phyloP scores from a whole-genome alignment of 805 yeast species.

The Candida sithepensis region DNA sequence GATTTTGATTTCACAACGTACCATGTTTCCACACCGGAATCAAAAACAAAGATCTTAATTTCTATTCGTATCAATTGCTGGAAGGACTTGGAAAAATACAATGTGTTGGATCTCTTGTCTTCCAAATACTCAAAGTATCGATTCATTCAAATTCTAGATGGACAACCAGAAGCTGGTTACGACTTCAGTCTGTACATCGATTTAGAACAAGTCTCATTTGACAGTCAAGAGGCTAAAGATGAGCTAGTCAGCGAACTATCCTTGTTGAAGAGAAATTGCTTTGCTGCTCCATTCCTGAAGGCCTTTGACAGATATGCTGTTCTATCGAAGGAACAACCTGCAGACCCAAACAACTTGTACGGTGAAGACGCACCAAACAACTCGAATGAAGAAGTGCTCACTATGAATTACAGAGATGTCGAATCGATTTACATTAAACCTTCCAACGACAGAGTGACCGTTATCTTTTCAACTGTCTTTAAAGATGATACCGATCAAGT shows the following conservation, averaged over 20 bases:
- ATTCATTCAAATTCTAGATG: conserved; percentile 30
- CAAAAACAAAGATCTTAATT: conserved; percentile 59
- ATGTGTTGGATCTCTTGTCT: conserved; percentile 52
- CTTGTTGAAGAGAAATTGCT: conserved; percentile 74
- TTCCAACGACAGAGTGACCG: conserved; percentile 93
- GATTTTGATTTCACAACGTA: conserved; percentile 96
- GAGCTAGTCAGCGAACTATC: conserved; percentile 63
- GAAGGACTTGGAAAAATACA: conserved; percentile 66
- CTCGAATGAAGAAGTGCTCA: conserved; percentile 55
- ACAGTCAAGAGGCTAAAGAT: conserved; percentile 43
- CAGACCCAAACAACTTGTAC: conserved; percentile 39
- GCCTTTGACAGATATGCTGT: conserved; percentile 80
- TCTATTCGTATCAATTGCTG: conserved; percentile 76
- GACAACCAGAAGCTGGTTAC: conserved; percentile 69
- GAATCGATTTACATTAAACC: conserved; percentile 91
- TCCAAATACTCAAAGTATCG: conserved; percentile 46
- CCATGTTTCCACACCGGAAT: conserved; percentile 86
- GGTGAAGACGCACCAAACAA: conserved; percentile 35
- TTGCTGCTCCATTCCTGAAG: conserved; percentile 89
- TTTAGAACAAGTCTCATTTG: conserved; percentile 26
- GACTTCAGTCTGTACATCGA: conserved; percentile 75
- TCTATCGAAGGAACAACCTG: conserved; percentile 43
- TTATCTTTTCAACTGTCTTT: conserved; percentile 89
- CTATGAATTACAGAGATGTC: conserved; percentile 84
- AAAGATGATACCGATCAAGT: conserved; percentile 95